Percentiles rank a stretch among this genome's conserved stretches.
These are phyloP conservation scores for Citrus medica DNA, from an alignment of 345 rosid genomes.

Conservation along the genomic window DNA sequence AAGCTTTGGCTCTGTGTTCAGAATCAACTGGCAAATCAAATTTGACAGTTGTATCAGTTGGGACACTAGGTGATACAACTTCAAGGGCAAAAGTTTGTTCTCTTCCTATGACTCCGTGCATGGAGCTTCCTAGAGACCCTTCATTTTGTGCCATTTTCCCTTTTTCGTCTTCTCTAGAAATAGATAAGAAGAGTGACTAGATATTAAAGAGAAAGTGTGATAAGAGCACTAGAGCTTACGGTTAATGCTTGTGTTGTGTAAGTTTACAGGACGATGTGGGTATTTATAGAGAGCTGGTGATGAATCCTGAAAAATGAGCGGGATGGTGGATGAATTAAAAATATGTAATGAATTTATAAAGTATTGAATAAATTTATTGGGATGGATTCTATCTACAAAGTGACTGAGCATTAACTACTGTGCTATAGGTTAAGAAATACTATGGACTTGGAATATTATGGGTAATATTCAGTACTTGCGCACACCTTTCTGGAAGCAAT, in stretches of 20 bases:
- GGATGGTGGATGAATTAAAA: neutral
- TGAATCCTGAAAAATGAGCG: neutral
- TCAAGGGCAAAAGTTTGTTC: conserved; percentile 70
- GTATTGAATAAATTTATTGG: neutral
- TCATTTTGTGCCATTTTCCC: conserved; percentile 39
- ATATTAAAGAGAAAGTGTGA: neutral
- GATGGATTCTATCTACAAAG: neutral
- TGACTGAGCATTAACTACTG: neutral
- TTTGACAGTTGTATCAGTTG: conserved; percentile 58
- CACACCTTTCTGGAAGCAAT: no score
- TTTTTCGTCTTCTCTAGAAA: neutral
- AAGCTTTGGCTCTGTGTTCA: conserved; percentile 77
- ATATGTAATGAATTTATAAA: neutral
- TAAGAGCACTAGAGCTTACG: neutral
- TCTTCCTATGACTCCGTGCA: conserved; percentile 70
- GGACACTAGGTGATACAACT: conserved; percentile 51
- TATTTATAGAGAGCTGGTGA: conserved; percentile 9
- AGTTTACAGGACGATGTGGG: neutral
- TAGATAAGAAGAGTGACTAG: neutral
- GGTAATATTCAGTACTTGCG: no score
- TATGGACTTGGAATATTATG: no score
- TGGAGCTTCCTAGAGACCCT: conserved; percentile 72
- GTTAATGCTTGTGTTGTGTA: conserved; percentile 1
- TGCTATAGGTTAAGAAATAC: neutral
- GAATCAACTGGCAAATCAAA: conserved; percentile 73